Percentiles rank a stretch among this genome's conserved stretches.
Evolutionary conservation across 345 rosid species (phyloP).

Genomic region (Pelargonium nanum): DNA sequence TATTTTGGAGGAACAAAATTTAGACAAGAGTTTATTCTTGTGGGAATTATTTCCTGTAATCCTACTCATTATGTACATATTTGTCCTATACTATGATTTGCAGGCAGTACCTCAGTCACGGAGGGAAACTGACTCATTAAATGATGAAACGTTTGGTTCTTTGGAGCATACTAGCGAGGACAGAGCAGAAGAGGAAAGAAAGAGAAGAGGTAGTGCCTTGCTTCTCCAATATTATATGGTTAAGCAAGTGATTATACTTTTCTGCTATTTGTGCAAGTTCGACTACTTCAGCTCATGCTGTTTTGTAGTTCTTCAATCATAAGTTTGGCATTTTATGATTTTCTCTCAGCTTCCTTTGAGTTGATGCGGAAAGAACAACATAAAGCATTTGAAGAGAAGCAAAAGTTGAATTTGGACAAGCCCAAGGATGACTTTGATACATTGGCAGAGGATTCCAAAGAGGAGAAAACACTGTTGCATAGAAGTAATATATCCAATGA

Average conservation of each 20-base stretch:
- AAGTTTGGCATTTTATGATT: conserved; percentile 16
- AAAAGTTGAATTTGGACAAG: conserved; percentile 49
- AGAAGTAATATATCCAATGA: conserved; percentile 33
- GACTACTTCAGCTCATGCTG: too few relatives aligned
- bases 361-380: conserved; percentile 92
- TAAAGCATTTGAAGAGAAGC: conserved; percentile 69
- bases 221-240: conserved; percentile 9
- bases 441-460: conserved; percentile 51
- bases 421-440: conserved; percentile 54
- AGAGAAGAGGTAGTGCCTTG: conserved; percentile 67
- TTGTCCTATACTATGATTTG: conserved; percentile 35
- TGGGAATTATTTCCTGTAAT: background rate
- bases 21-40: background rate
- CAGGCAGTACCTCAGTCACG: conserved; percentile 69
- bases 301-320: conserved; percentile 13
- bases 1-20: too few relatives aligned
- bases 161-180: conserved; percentile 63
- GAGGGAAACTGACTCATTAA: conserved; percentile 61
- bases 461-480: conserved; percentile 36
- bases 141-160: conserved; percentile 96
- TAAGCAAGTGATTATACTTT: too few relatives aligned
- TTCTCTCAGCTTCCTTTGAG: conserved; percentile 80
- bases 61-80: background rate
- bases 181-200: conserved; percentile 90
- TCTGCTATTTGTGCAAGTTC: too few relatives aligned